These are phyloP conservation scores for Discostella pseudostelligera DNA, from an alignment of 108 stramenopile genomes.

Conservation along the genomic window DNA sequence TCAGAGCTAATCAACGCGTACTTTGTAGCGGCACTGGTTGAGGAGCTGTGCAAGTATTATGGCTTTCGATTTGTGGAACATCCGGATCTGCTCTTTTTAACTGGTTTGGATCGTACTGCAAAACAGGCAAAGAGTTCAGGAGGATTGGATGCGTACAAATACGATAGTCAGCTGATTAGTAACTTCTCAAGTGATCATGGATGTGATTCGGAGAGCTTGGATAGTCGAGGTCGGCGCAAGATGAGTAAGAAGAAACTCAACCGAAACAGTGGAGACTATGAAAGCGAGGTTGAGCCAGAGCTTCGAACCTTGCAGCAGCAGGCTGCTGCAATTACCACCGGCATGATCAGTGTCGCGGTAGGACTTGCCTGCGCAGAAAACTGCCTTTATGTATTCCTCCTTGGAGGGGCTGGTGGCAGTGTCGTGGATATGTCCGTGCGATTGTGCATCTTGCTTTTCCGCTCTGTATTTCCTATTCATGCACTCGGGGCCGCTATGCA, in stretches of 20 bases:
- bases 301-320: conserved; percentile 74
- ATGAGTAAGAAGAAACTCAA: conserved; percentile 2
- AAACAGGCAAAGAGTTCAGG: conserved; percentile 64
- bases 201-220: conserved; percentile 36
- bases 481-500: conserved; percentile 88
- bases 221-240: conserved; percentile 22
- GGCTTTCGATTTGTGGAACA: conserved; percentile 84
- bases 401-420: conserved; percentile 61
- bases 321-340: conserved; percentile 87
- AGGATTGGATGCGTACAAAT: conserved; percentile 74
- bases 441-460: conserved; percentile 75
- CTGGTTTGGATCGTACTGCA: conserved; percentile 65
- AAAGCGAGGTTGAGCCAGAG: conserved; percentile 66
- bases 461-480: conserved; percentile 83
- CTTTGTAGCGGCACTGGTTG: conserved; percentile 77
- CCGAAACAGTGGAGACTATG: conserved; percentile 13
- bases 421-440: conserved; percentile 46
- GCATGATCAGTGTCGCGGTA: conserved; percentile 85
- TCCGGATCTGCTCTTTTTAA: conserved; percentile 83
- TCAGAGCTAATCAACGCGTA: conserved; percentile 81
- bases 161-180: conserved; percentile 42
- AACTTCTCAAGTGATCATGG: conserved; percentile 43
- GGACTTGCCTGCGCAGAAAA: conserved; percentile 90
- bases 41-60: conserved; percentile 90
- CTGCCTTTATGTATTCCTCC: conserved; percentile 83